Percentiles rank a stretch among this genome's conserved stretches.
These are phyloP conservation scores for Polysphondylium violaceum DNA, from an alignment of 78 protist species.

Conservation along the genomic window DNA sequence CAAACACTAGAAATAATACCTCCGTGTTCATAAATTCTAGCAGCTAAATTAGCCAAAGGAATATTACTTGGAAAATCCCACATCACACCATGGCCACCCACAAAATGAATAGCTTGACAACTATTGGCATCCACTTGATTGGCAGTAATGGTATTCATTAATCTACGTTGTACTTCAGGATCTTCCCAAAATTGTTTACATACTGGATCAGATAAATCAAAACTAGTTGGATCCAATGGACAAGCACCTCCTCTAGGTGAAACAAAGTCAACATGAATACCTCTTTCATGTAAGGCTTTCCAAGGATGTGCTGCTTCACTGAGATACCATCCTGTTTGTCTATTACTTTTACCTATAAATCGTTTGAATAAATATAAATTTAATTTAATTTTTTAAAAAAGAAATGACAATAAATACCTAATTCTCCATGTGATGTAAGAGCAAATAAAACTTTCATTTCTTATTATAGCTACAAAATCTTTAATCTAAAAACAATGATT, in stretches of 20 bases:
- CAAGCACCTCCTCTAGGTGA: slow-evolving; percentile 36
- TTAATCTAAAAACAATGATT: neutral
- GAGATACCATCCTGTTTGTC: slow-evolving; percentile 43
- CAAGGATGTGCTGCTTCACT: slow-evolving; percentile 50
- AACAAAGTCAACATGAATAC: slow-evolving; percentile 30
- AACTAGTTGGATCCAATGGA: slow-evolving; percentile 29
- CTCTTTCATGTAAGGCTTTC: slow-evolving; percentile 14
- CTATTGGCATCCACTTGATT: slow-evolving; percentile 56
- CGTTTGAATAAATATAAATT: no score
- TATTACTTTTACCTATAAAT: slow-evolving; percentile 1
- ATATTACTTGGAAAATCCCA: slow-evolving; percentile 40
- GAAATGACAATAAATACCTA: no score
- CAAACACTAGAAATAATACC: slow-evolving; percentile 65
- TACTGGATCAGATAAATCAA: slow-evolving; percentile 7
- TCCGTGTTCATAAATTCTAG: slow-evolving; percentile 30
- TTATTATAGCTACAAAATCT: neutral
- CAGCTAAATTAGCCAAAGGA: neutral
- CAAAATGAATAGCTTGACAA: slow-evolving; percentile 74
- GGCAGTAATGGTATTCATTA: slow-evolving; percentile 29
- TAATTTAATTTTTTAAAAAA: no score
- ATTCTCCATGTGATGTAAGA: slow-evolving; percentile 5
- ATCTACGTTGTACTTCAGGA: neutral
- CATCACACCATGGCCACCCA: slow-evolving; percentile 84
- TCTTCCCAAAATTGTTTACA: slow-evolving; percentile 36
- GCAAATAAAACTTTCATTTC: slow-evolving; percentile 36